phyloP scores from a whole-genome alignment of 495 filamentous ascomycete genomes.

The Hypoxylon fragiforme region DNA sequence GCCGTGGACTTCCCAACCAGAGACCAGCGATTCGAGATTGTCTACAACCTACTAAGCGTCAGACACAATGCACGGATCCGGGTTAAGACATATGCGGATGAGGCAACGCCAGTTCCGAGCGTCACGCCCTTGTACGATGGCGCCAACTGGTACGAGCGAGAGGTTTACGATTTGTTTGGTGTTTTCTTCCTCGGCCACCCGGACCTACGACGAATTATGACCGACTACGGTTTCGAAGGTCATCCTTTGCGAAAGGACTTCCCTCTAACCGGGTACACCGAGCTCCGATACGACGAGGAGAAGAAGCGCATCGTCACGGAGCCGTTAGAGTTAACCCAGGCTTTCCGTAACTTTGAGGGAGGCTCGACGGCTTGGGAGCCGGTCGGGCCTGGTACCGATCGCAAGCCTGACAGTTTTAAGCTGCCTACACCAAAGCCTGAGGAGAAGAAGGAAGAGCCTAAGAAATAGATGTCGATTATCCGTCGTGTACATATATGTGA shows the following conservation, averaged over 20 bases:
- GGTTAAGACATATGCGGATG: constrained; percentile 98
- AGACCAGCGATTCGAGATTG: constrained; percentile 93
- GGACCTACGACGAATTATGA: constrained; percentile 97
- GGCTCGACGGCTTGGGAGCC: constrained; percentile 85
- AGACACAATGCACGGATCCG: constrained; percentile 95
- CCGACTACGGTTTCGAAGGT: constrained; percentile 98
- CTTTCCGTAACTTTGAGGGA: constrained; percentile 98
- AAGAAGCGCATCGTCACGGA: constrained; percentile 99
- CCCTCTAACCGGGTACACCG: constrained; percentile 96
- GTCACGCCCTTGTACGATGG: constrained; percentile 86
- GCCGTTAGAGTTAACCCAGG: constrained; percentile 95
- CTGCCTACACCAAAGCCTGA: constrained; percentile 94
- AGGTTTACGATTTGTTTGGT: constrained; percentile 96
- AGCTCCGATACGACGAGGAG: constrained; percentile 97
- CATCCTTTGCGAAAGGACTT: constrained; percentile 98
- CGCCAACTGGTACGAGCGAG: constrained; percentile 98
- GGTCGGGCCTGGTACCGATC: constrained; percentile 78
- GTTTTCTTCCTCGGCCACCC: constrained; percentile 96
- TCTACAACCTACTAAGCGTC: constrained; percentile 95
- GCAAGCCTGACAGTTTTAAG: constrained; percentile 88
- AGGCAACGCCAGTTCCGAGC: constrained; percentile 91
- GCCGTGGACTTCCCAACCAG: constrained; percentile 94
- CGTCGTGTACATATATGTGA: constrained; percentile 40
- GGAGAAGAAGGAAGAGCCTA: constrained; percentile 82
- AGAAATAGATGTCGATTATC: constrained; percentile 67